A percentile compares a stretch with the other conserved stretches of the same genome.
These are phyloP conservation scores for Metschnikowia chrysomelidarum DNA, from an alignment of 805 yeast species.

Conservation along the genomic window DNA sequence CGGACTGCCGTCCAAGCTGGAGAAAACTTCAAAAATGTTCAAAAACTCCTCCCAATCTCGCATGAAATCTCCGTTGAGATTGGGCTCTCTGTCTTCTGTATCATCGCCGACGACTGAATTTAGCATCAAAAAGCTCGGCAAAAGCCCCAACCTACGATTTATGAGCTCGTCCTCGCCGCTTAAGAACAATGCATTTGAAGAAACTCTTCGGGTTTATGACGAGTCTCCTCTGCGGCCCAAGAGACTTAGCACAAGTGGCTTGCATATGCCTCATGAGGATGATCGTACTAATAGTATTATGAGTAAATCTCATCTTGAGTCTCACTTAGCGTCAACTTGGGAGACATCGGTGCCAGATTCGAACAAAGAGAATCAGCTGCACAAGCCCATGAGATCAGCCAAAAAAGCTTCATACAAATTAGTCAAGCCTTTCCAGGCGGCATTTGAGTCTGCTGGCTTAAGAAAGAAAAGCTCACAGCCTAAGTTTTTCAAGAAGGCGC, in stretches of 20 bases:
- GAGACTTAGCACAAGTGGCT: slow-evolving; percentile 11
- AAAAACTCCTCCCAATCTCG: slow-evolving; percentile 34
- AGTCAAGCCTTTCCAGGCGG: slow-evolving; percentile 83
- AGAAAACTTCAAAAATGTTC: slow-evolving; percentile 28
- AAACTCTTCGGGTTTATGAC: slow-evolving; percentile 10
- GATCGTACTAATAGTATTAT: slow-evolving; percentile 2
- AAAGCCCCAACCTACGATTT: slow-evolving; percentile 17
- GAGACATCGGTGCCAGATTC: slow-evolving; percentile 19
- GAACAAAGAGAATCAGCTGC: slow-evolving; percentile 35
- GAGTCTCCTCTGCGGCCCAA: slow-evolving; percentile 20
- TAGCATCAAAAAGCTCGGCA: slow-evolving; percentile 12
- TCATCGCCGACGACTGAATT: slow-evolving; percentile 17
- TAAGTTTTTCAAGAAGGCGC: slow-evolving; percentile 26
- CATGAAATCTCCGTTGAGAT: slow-evolving; percentile 30
- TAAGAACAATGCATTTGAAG: slow-evolving; percentile 14
- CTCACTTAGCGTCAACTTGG: background rate
- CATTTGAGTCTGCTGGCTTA: slow-evolving; percentile 74
- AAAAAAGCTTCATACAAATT: slow-evolving; percentile 48
- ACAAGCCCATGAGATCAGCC: slow-evolving; percentile 4
- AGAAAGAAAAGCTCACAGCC: slow-evolving; percentile 46
- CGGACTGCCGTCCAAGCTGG: slow-evolving; percentile 12
- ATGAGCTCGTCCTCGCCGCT: slow-evolving; percentile 20
- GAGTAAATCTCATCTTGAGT: background rate
- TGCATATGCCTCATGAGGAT: slow-evolving; percentile 14
- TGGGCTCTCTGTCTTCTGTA: slow-evolving; percentile 12